Evolutionary conservation across 2,329 filamentous ascomycete species (phyloP).

Genomic region (Davidsoniella virescens): DNA sequence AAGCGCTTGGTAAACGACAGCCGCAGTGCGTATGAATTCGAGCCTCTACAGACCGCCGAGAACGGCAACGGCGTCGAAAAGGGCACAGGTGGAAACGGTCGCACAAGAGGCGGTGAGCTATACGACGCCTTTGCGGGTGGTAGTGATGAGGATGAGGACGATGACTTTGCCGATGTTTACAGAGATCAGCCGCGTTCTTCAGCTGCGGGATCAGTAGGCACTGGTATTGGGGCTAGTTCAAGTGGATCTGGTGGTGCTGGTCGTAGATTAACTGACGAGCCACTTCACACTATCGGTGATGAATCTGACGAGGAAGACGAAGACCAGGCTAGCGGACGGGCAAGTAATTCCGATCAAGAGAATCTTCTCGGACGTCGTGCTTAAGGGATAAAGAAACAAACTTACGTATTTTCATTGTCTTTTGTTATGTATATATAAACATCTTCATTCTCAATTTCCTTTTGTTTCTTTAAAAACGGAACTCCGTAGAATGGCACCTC

Average conservation of each 20-base stretch:
- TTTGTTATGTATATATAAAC: background rate
- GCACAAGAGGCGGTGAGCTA: constrained; percentile 64
- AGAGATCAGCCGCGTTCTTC: constrained; percentile 20
- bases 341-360: constrained; percentile 22
- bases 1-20: constrained; percentile 58
- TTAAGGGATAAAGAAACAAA: background rate
- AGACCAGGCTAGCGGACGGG: constrained; percentile 29
- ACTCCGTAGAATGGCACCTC: background rate
- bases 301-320: constrained; percentile 20
- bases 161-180: constrained; percentile 25
- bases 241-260: background rate
- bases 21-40: constrained; percentile 82
- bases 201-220: background rate
- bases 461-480: background rate
- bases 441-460: background rate
- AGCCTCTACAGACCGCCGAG: constrained; percentile 75
- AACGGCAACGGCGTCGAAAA: constrained; percentile 33
- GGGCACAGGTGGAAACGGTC: constrained; percentile 24
- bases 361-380: constrained; percentile 13
- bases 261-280: constrained; percentile 3
- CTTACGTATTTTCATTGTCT: background rate
- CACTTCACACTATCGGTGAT: constrained; percentile 14
- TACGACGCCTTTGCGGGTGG: constrained; percentile 97
- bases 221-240: background rate
- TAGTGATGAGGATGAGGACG: constrained; percentile 50